phyloP scores from a whole-genome alignment of 192 early-diverging fungal genomes.

The Dispira parvispora region DNA sequence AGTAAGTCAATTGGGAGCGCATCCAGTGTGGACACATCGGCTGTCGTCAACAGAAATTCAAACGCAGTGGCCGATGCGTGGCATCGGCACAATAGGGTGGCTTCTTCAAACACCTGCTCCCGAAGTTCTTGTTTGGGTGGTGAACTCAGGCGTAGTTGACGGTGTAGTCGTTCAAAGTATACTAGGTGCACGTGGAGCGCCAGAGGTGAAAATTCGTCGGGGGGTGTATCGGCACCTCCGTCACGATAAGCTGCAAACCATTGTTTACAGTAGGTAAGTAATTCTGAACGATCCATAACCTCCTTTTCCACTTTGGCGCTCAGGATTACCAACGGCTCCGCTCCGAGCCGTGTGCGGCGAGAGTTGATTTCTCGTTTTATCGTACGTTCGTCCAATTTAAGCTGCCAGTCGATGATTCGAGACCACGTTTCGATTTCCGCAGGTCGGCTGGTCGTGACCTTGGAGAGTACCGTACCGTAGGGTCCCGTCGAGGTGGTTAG shows the following conservation, averaged over 20 bases:
- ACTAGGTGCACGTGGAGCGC: slow-evolving; percentile 14
- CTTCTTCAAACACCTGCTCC: slow-evolving; percentile 13
- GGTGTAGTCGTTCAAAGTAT: slow-evolving; percentile 13
- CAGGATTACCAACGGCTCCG: slow-evolving; percentile 40
- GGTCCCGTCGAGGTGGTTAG: slow-evolving; percentile 13
- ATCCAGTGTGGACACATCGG: not conserved
- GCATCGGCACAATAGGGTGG: not conserved
- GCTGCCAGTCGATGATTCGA: slow-evolving; percentile 25
- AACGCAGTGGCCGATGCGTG: slow-evolving; percentile 17
- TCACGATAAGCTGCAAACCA: slow-evolving; percentile 13
- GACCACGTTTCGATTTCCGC: slow-evolving; percentile 19
- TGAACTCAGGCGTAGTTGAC: not conserved
- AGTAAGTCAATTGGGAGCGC: not conserved
- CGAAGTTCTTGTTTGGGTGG: not conserved
- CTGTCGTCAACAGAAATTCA: slow-evolving; percentile 17
- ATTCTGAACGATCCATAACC: slow-evolving; percentile 37
- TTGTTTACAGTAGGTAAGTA: slow-evolving; percentile 19
- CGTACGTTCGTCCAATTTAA: slow-evolving; percentile 24
- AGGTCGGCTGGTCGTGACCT: slow-evolving; percentile 11
- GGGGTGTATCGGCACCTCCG: not conserved
- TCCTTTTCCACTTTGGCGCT: slow-evolving; percentile 45
- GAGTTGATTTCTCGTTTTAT: slow-evolving; percentile 41
- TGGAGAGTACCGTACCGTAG: slow-evolving; percentile 9
- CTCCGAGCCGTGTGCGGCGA: slow-evolving; percentile 47
- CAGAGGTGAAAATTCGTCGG: not conserved